Base-by-base conservation (phyloP, 2,329 filamentous ascomycete genomes). In the Penicillium fuscoglaucum region DNA sequence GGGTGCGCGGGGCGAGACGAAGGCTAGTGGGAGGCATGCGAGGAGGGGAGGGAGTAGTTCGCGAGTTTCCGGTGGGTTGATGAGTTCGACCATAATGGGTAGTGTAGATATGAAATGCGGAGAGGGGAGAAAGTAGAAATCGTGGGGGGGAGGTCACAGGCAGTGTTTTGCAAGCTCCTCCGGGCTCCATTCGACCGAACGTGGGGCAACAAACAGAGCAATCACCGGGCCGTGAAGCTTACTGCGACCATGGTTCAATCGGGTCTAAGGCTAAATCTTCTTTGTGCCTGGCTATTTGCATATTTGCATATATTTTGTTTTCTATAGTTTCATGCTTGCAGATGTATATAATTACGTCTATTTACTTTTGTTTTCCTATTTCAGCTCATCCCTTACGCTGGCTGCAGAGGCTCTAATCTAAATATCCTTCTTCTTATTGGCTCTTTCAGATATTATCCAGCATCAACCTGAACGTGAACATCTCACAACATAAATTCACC, bases 1-100 rank as follows among this genome's bases (percentile, higher is more conserved):
- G 4, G 86, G 85, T 35, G 85, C 84, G 60, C 79, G 79, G 54
- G 81, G 80, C 37, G 86, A 84, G 52, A 82, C 80, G 68, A 83
- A 86, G 17, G 85, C 83, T 21, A 83, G 83, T 7, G 85, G 83
- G 4, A 88, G 78, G 71, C 84, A 88, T 45, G 86, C 86, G 49
- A 88, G 82, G 8, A 88, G 76, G 37, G 86, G 85, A 59, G 84
- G 85, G 21, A 88, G 80, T 15, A 88, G 76, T 41, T 80, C 76
- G 61, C 81, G 79, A 52, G 83, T 77, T 59, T 85, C 78, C 29
- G 85, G 86, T 40, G 79, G 76, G 53, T 79, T 79, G 57, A 85
- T 82, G 55, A 80, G 73, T 65, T 83, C 79, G 68, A 83, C 82
- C 76, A 83, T 83, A 62, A 70, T 78, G 19, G 28, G 4, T 31